Conservation (phyloP, 1,284 basidiomycete genomes). For the Microbotryum violaceum region DNA sequence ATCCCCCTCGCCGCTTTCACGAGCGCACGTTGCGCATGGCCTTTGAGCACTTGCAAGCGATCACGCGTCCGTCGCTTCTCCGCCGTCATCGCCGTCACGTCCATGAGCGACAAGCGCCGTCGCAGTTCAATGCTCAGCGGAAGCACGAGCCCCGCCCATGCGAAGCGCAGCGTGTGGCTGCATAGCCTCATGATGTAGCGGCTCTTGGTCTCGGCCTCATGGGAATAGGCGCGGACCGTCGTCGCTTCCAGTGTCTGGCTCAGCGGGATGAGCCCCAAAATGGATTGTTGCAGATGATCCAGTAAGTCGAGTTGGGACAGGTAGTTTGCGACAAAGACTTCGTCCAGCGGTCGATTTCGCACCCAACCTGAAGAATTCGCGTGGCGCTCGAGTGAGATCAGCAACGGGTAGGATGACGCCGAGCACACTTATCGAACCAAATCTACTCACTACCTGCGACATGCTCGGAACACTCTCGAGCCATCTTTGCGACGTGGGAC, state of each 20-base stretch:
- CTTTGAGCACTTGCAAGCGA: constrained; percentile 13
- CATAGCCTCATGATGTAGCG: constrained; percentile 14
- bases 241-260: constrained; percentile 25
- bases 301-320: constrained; percentile 28
- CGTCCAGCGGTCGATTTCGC: constrained; percentile 23
- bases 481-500: constrained; percentile 23
- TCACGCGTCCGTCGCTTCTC: constrained; percentile 13
- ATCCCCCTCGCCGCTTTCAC: constrained; percentile 27
- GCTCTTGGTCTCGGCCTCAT: constrained; percentile 4
- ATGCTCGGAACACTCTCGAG: constrained; percentile 23
- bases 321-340: constrained; percentile 18
- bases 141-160: constrained; percentile 21
- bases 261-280: constrained; percentile 20
- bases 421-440: neutral
- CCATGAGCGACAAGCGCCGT: constrained; percentile 7
- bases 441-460: constrained; percentile 25
- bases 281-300: constrained; percentile 18
- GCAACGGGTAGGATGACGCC: too few species aligned
- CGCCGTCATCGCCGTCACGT: neutral
- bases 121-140: constrained; percentile 21
- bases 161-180: constrained; percentile 11
- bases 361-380: constrained; percentile 6
- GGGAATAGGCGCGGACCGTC: constrained; percentile 13
- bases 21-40: constrained; percentile 9
- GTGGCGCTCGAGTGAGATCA: neutral